A percentile compares a stretch with the other conserved stretches of the same genome.
Evolutionary conservation across 306 rosid genomes (phyloP).

Genomic region (Begonia fuchsioides): DNA sequence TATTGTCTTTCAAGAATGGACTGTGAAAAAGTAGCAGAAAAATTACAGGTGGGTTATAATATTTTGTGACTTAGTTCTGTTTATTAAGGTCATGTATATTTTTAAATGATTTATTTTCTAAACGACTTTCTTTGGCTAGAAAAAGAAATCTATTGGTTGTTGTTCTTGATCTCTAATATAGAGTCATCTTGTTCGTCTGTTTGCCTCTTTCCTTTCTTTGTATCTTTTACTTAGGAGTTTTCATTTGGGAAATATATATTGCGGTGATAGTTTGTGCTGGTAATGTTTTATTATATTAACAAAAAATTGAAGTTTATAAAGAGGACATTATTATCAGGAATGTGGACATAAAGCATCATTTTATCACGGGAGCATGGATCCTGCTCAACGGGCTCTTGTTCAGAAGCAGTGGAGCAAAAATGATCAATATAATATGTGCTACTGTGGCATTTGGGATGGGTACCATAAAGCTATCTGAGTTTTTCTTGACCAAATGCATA

Average conservation of each 20-base stretch:
- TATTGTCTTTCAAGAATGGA: slow-evolving; percentile 98
- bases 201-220: too few relatives aligned
- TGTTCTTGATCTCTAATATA: too few relatives aligned
- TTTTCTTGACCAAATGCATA: too few relatives aligned
- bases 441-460: slow-evolving; percentile 99
- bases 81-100: slow-evolving; percentile 6
- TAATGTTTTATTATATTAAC: too few relatives aligned
- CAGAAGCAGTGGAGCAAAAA: slow-evolving; percentile 99
- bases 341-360: slow-evolving; percentile 88
- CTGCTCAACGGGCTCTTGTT: slow-evolving; percentile 67
- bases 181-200: too few relatives aligned
- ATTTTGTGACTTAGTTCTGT: slow-evolving; percentile 1
- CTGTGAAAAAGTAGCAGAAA: slow-evolving; percentile 95
- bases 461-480: slow-evolving; percentile 12
- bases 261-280: too few relatives aligned
- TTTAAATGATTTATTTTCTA: too few relatives aligned
- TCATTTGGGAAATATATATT: too few relatives aligned
- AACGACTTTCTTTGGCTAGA: too few relatives aligned
- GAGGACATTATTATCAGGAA: slow-evolving; percentile 35
- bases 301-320: too few relatives aligned
- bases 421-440: slow-evolving; percentile 85
- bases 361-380: slow-evolving; percentile 95
- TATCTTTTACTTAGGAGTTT: too few relatives aligned
- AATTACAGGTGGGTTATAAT: slow-evolving; percentile 57
- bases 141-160: too few relatives aligned